Evolutionary conservation across 176 grass and related monocot species (phyloP).

Genomic region (Alopecurus myosuroides): DNA sequence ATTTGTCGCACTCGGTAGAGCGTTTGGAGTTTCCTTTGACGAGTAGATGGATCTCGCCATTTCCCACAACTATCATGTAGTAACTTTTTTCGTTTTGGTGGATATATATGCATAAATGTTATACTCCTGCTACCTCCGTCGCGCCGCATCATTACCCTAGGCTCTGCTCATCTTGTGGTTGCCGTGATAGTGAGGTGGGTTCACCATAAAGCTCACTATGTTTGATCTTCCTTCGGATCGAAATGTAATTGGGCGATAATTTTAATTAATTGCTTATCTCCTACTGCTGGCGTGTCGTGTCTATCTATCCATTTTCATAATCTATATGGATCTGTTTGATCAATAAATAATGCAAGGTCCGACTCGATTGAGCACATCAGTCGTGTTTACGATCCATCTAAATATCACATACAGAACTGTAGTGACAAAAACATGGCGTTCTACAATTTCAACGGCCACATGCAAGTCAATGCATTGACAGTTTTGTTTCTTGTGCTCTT

Average conservation of each 20-base stretch:
- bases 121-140: too few relatives aligned
- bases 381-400: background rate
- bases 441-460: background rate
- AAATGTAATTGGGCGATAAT: background rate
- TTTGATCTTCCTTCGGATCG: background rate
- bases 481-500: background rate
- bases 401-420: background rate
- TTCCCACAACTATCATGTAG: too few relatives aligned
- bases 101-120: too few relatives aligned
- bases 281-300: background rate
- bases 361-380: background rate
- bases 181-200: too few relatives aligned
- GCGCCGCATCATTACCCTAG: too few relatives aligned
- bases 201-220: too few relatives aligned
- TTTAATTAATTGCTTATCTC: background rate
- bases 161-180: too few relatives aligned
- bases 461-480: background rate
- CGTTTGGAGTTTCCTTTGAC: too few relatives aligned
- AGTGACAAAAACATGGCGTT: background rate
- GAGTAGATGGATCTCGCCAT: too few relatives aligned
- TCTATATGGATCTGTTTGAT: background rate
- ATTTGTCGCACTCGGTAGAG: too few relatives aligned
- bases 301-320: background rate
- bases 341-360: background rate
- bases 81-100: too few relatives aligned